Percentiles rank a stretch among this genome's conserved stretches.
Evolutionary conservation across 805 yeast species (phyloP).

Genomic region (Zygosaccharomyces gambellarensis): DNA sequence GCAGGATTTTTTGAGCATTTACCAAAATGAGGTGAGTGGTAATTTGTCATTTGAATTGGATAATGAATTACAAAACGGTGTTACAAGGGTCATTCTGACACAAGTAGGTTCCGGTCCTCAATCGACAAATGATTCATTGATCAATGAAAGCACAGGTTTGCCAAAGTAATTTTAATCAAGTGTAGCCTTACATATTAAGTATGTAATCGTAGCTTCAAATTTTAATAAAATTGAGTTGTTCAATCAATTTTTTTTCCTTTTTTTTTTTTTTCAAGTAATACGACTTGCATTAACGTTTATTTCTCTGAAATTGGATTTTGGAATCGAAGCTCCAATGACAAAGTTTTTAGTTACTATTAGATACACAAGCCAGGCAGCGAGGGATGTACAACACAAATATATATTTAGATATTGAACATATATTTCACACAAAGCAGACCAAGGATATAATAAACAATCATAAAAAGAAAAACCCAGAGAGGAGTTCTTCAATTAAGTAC

Average conservation of each 20-base stretch:
- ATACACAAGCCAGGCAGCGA: slow-evolving; percentile 4
- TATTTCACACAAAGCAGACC: slow-evolving; percentile 3
- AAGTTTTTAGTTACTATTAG: background rate
- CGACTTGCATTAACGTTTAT: background rate
- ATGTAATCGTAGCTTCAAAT: background rate
- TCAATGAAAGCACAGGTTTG: slow-evolving; percentile 53
- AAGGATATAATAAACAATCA: slow-evolving; percentile 1
- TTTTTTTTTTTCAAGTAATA: background rate
- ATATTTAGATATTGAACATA: background rate
- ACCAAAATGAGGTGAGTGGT: slow-evolving; percentile 28
- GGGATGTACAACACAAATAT: background rate
- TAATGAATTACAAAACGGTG: slow-evolving; percentile 58
- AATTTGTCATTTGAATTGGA: slow-evolving; percentile 41
- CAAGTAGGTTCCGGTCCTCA: slow-evolving; percentile 86
- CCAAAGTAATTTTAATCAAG: slow-evolving; percentile 43
- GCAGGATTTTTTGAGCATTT: slow-evolving; percentile 20
- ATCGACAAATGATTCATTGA: slow-evolving; percentile 49
- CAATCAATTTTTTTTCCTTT: background rate
- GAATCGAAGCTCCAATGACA: background rate
- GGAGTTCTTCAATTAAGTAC: slow-evolving; percentile 1
- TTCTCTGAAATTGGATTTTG: too few relatives aligned
- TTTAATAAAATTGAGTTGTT: background rate
- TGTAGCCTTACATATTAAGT: background rate
- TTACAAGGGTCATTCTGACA: slow-evolving; percentile 79
- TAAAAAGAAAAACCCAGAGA: background rate